These are phyloP conservation scores for Pilasporangium apinafurcum DNA, from an alignment of 352 stramenopile genomes.

Conservation along the genomic window DNA sequence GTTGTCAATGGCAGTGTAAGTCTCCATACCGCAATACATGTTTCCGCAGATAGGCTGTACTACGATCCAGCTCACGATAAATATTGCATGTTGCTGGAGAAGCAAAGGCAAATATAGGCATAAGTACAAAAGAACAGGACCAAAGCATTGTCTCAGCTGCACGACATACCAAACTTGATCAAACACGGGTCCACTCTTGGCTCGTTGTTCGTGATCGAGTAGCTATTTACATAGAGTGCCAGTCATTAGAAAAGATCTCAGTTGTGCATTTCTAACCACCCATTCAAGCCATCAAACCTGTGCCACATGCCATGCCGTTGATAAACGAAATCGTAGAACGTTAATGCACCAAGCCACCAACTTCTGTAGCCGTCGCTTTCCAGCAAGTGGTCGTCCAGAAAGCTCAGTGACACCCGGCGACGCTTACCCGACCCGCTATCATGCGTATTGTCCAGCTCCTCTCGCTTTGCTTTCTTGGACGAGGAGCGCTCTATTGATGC, in stretches of 20 bases:
- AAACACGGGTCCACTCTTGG: conserved; percentile 64
- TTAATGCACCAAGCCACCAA: conserved; percentile 77
- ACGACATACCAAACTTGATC: conserved; percentile 64
- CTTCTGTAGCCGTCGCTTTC: conserved; percentile 77
- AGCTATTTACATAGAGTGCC: no score
- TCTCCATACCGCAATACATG: conserved; percentile 65
- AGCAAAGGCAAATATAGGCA: background rate
- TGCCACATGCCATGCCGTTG: conserved; percentile 85
- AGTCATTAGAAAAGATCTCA: background rate
- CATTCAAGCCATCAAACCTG: conserved; percentile 13
- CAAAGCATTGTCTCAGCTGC: background rate
- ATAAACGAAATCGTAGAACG: conserved; percentile 84
- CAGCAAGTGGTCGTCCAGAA: conserved; percentile 69
- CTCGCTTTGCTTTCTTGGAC: conserved; percentile 35
- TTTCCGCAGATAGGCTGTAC: conserved; percentile 76
- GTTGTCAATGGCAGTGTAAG: no score
- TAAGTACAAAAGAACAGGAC: background rate
- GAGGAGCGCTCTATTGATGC: no score
- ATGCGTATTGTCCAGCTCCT: conserved; percentile 2
- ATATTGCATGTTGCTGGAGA: conserved; percentile 71
- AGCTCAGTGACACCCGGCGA: conserved; percentile 45
- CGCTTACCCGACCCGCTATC: background rate
- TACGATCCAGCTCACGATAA: conserved; percentile 78
- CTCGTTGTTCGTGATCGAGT: conserved; percentile 63
- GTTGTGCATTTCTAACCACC: background rate